Evolutionary conservation across 352 stramenopile species (phyloP).

Genomic region (Globisporangium irregulare): DNA sequence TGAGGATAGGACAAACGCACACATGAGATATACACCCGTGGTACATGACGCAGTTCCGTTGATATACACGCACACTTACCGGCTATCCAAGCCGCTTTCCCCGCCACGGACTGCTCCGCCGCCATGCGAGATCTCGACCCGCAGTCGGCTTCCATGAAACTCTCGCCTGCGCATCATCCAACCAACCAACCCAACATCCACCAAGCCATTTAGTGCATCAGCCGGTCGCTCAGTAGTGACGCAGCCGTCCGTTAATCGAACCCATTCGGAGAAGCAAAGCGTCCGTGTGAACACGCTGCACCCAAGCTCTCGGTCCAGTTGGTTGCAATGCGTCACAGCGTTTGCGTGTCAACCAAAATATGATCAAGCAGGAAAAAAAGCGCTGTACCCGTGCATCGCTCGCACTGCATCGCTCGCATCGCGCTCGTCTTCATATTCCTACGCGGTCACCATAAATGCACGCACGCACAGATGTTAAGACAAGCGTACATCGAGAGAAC

Average conservation of each 20-base stretch:
- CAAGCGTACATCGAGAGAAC: not conserved
- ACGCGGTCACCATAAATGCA: not conserved
- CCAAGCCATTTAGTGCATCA: not conserved
- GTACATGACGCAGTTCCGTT: not conserved
- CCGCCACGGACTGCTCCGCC: slow-evolving; percentile 8
- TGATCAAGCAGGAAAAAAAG: not conserved
- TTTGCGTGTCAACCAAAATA: not conserved
- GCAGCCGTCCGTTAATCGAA: not conserved
- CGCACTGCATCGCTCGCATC: slow-evolving; percentile 55
- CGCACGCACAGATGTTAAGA: not conserved
- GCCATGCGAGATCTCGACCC: slow-evolving; percentile 53
- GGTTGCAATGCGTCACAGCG: not conserved
- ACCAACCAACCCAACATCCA: too few relatives aligned
- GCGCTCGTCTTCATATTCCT: slow-evolving; percentile 60
- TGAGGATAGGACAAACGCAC: not conserved
- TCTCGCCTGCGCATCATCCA: slow-evolving; percentile 8
- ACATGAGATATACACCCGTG: not conserved
- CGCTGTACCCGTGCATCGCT: slow-evolving; percentile 50
- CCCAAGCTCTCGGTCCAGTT: not conserved
- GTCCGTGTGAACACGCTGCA: too few relatives aligned
- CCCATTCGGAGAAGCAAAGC: not conserved
- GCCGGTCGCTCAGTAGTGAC: not conserved
- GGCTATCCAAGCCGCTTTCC: slow-evolving; percentile 11
- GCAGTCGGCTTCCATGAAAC: slow-evolving; percentile 37
- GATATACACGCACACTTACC: not conserved